phyloP scores from a whole-genome alignment of 202 grass and related monocot genomes.

The Schoenoplectus triqueter region DNA sequence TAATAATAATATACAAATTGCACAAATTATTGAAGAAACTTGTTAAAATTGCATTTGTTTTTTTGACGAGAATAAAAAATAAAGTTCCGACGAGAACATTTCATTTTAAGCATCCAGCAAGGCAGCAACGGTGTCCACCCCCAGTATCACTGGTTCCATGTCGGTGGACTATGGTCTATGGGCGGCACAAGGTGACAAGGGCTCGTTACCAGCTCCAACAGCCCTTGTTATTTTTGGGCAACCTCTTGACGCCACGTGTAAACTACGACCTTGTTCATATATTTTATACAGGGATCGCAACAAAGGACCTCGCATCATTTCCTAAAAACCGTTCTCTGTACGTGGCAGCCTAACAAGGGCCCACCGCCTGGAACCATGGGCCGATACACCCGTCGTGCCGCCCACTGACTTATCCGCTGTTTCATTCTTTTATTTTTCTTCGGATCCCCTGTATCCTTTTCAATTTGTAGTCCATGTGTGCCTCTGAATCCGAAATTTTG shows the following conservation, averaged over 20 bases:
- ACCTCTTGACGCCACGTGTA: neutral
- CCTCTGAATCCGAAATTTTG: neutral
- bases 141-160: neutral
- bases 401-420: conserved; percentile 28
- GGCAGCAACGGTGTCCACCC: neutral
- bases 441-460: neutral
- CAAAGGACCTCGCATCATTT: neutral
- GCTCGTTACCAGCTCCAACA: no score
- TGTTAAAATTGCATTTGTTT: neutral
- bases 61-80: neutral
- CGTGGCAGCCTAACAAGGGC: conserved; percentile 7
- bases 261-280: neutral
- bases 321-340: neutral
- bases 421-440: conserved; percentile 6
- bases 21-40: neutral
- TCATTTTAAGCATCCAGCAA: neutral
- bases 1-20: neutral
- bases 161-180: neutral
- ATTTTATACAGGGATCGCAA: neutral
- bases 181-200: neutral
- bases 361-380: conserved; percentile 15
- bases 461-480: neutral
- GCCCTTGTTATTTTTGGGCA: neutral
- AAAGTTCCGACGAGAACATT: neutral
- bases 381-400: conserved; percentile 26